Conservation (phyloP, 78 protist species). For the Speleostelium caveatum region DNA sequence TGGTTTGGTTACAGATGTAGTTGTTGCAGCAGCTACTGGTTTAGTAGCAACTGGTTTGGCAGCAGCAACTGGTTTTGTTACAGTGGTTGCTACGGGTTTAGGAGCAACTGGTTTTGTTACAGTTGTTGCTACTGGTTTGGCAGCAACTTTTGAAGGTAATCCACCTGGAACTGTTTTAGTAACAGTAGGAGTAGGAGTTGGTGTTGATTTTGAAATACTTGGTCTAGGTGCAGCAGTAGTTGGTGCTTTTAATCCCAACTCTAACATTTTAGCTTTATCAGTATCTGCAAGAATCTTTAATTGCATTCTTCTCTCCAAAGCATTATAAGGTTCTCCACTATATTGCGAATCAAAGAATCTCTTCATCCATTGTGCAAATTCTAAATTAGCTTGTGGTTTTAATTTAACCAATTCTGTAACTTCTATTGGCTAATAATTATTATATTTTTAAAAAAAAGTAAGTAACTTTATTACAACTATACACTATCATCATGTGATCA, state of each 20-base stretch:
- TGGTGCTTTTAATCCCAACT: constrained; percentile 2
- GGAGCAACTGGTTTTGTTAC: neutral
- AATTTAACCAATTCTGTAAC: constrained; percentile 89
- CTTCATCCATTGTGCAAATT: constrained; percentile 96
- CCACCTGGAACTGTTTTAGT: neutral
- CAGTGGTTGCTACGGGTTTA: neutral
- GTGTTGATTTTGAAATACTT: neutral
- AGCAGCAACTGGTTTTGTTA: neutral
- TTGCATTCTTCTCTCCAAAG: constrained; percentile 40
- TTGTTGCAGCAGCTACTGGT: constrained; percentile 13
- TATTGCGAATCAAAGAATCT: constrained; percentile 76
- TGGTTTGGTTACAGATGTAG: constrained; percentile 35
- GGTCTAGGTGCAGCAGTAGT: constrained; percentile 26
- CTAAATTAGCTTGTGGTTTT: constrained; percentile 94
- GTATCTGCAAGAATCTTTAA: constrained; percentile 13
- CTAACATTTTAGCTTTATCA: constrained; percentile 20
- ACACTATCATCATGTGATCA: too few species aligned
- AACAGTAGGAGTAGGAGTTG: constrained; percentile 3
- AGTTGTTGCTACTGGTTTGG: constrained; percentile 35
- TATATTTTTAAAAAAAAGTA: too few species aligned
- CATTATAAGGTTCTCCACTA: constrained; percentile 75
- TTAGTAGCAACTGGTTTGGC: neutral
- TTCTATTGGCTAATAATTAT: constrained; percentile 63
- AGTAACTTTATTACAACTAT: too few species aligned
- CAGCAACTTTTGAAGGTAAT: neutral